Evolutionary conservation across 2,329 filamentous ascomycete genomes (phyloP), one percentile per base, ranked within the genome.

Genomic region (Diplodia seriata): DNA sequence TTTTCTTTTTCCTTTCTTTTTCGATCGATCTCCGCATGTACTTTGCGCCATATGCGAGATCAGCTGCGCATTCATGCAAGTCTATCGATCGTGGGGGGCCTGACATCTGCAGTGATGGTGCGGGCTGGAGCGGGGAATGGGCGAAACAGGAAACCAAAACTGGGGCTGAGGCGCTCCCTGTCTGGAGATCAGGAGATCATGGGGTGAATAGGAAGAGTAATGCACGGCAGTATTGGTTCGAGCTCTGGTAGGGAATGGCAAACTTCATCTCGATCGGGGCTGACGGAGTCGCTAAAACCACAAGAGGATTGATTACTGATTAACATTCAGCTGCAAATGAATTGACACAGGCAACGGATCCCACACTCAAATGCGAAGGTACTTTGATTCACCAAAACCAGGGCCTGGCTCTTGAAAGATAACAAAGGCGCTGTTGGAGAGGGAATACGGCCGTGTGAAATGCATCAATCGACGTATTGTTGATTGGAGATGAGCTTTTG

Each of bases 211-310:
- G 9, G 20, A 47, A 9, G 43, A 47, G 9, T 20, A 18, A 47
- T 47, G 43, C 43, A n/a, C 20, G 40, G n/a, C 40, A n/a, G 14
- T 12, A 14, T 18, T 18, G 40, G 40, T 43, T 14, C 40, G 40
- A 18, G 15, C 7, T 43, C 18, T 43, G 43, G 43, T 11, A n/a
- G 43, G 43, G 43, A 11, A 18, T 7, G 14, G 18, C 43, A 55
- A 55, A 20, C 51, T 55, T 33, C 51, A 55, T 55, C 51, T 55
- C 15, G 51, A 55, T n/a, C 51, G 6, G 29, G 11, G 50, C 50
- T 29, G 51, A 33, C 26, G 29, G 2, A 26, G 23, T 26, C 2
- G 2, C 23, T 26, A 26, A 26, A 26, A 26, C 23, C 23, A 26
- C 3, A 3, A 26, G 23, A 26, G 23, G 23, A 26, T 26, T 26